Evolutionary conservation across 345 rosid species (phyloP).

Genomic region (Populus pruinosa): DNA sequence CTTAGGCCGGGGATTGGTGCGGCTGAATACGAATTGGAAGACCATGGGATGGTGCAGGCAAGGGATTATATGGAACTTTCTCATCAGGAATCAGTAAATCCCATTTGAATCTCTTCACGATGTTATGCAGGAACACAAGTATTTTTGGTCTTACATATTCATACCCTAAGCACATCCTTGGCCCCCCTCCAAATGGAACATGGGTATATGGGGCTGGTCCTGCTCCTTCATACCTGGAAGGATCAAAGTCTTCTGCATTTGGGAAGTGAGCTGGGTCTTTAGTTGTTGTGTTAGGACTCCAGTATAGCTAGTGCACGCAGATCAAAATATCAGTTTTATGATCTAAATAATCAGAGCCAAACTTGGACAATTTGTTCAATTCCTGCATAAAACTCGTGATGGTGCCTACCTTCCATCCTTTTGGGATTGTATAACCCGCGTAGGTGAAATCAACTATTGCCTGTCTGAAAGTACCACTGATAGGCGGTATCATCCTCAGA

Average conservation of each 20-base stretch:
- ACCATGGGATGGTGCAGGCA: neutral
- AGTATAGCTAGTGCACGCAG: too few relatives aligned
- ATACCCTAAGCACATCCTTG: conserved; percentile 3
- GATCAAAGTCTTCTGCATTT: neutral
- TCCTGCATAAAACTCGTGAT: neutral
- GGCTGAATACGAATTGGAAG: neutral
- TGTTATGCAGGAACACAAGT: conserved; percentile 9
- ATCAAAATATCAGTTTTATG: too few relatives aligned
- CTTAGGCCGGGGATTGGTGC: neutral
- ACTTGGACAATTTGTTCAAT: too few relatives aligned
- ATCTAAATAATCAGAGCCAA: too few relatives aligned
- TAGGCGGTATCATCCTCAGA: conserved; percentile 11
- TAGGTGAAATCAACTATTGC: conserved; percentile 13
- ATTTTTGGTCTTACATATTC: neutral
- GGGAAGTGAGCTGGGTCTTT: neutral
- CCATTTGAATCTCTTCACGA: conserved; percentile 5
- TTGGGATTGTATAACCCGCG: conserved; percentile 20
- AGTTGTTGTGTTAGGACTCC: too few relatives aligned
- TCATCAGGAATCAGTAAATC: conserved; percentile 2
- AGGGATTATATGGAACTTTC: neutral
- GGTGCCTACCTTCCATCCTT: conserved; percentile 30
- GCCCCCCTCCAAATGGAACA: conserved; percentile 13
- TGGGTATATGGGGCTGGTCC: neutral
- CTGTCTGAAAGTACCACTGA: neutral
- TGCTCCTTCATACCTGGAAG: neutral